Conservation (phyloP, 2,329 filamentous ascomycete species). For the Fusarium irregulare region DNA sequence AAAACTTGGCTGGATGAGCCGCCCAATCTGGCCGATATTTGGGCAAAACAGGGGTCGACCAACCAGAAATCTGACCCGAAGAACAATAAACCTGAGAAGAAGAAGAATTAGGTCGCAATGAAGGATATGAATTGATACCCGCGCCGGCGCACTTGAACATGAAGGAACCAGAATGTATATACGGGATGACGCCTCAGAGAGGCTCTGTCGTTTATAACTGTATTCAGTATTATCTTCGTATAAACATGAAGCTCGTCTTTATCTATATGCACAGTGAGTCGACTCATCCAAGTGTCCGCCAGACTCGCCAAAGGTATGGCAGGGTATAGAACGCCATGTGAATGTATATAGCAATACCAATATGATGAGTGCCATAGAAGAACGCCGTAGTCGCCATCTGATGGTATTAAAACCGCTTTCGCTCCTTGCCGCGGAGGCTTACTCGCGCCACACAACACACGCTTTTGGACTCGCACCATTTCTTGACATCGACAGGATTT, state of each 20-base stretch:
- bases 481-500: conserved; percentile 75
- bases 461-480: conserved; percentile 89
- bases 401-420: conserved; percentile 58
- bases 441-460: conserved; percentile 84
- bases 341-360: conserved; percentile 1
- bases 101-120: background rate
- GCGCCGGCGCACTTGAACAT: conserved; percentile 28
- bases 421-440: conserved; percentile 62
- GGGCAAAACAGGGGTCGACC: conserved; percentile 25
- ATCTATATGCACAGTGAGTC: conserved; percentile 7
- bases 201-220: conserved; percentile 11
- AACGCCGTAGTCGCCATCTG: conserved; percentile 32
- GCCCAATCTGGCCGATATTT: conserved; percentile 32
- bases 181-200: conserved; percentile 2
- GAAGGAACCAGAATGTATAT: conserved; percentile 24
- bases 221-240: conserved; percentile 25
- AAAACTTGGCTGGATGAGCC: too few relatives aligned
- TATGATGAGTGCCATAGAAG: conserved; percentile 8
- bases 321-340: background rate
- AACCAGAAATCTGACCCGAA: too few relatives aligned
- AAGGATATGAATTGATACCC: conserved; percentile 30
- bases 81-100: background rate
- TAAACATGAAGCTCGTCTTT: conserved; percentile 18
- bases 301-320: background rate
- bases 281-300: background rate